A percentile compares a stretch with the other conserved stretches of the same genome.
These are phyloP conservation scores for Cercospora sp. DNA, from an alignment of 2,329 filamentous ascomycete genomes.

Conservation along the genomic window DNA sequence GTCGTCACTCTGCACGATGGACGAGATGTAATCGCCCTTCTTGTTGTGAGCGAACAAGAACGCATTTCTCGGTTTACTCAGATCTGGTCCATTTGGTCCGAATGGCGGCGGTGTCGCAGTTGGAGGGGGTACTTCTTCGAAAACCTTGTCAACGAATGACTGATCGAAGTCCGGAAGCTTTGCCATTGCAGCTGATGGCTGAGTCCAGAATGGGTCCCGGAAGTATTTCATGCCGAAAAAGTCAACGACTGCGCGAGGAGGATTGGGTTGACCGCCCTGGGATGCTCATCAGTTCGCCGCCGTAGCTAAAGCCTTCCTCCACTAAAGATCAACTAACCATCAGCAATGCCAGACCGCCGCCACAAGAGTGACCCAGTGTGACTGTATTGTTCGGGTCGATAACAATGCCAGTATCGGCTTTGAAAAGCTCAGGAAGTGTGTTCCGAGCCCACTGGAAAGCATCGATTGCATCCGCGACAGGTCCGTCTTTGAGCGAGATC, in stretches of 20 bases:
- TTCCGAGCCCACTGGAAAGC: not conserved
- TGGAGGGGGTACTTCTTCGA: not conserved
- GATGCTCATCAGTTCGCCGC: not conserved
- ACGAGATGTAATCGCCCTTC: not conserved
- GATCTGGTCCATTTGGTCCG: not conserved
- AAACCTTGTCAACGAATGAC: not conserved
- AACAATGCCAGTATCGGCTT: not conserved
- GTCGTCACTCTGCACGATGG: not conserved
- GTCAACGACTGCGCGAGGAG: not conserved
- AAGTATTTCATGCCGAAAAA: not conserved
- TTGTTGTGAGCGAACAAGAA: not conserved
- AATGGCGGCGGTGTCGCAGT: not conserved
- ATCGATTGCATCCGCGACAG: not conserved
- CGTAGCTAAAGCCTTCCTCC: not conserved
- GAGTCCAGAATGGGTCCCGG: not conserved
- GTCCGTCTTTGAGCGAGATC: not conserved
- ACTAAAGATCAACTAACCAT: not conserved
- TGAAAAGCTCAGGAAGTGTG: not conserved
- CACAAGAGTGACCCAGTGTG: not conserved
- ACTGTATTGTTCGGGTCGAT: not conserved
- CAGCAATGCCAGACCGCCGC: not conserved
- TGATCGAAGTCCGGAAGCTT: not conserved
- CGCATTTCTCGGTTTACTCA: not conserved
- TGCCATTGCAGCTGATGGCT: not conserved
- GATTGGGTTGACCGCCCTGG: not conserved